Percentiles rank a stretch among this genome's conserved stretches.
These are phyloP conservation scores for Uronychia binucleata DNA, from an alignment of 73 alveolate species.

Conservation along the genomic window DNA sequence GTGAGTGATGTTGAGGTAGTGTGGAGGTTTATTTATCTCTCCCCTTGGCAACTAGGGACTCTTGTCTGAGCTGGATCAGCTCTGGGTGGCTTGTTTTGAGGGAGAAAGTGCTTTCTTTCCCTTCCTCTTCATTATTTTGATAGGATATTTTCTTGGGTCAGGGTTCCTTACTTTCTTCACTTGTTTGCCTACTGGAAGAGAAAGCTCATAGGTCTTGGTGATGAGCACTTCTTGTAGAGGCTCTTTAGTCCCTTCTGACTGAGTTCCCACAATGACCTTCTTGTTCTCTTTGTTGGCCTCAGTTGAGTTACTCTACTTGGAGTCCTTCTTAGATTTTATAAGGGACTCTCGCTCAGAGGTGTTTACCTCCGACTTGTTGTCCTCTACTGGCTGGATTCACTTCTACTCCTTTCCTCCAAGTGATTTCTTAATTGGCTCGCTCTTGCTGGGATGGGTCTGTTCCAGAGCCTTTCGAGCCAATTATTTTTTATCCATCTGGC, in stretches of 20 bases:
- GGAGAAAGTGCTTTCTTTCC: constrained; percentile 8
- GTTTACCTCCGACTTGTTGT: too few relatives aligned
- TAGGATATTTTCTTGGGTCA: constrained; percentile 16
- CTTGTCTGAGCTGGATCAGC: constrained; percentile 6
- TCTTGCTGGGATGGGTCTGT: too few relatives aligned
- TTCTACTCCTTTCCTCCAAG: too few relatives aligned
- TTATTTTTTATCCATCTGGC: too few relatives aligned
- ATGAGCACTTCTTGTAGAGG: constrained; percentile 20
- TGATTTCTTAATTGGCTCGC: too few relatives aligned
- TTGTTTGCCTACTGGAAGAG: constrained; percentile 1
- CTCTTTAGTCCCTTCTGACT: neutral
- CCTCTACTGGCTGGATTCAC: too few relatives aligned
- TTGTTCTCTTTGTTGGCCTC: neutral
- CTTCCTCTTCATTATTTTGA: constrained; percentile 1
- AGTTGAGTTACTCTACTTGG: neutral
- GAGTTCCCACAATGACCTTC: neutral
- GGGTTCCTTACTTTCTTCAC: neutral
- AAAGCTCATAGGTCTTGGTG: constrained; percentile 22
- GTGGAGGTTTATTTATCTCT: constrained; percentile 12
- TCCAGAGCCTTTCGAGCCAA: too few relatives aligned
- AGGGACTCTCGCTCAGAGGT: too few relatives aligned
- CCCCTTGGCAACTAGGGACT: neutral
- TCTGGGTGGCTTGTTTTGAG: constrained; percentile 15
- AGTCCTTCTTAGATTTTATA: too few relatives aligned
- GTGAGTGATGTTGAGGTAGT: too few relatives aligned